Base-by-base conservation (phyloP, 75 land plant species). In the Sequoia sempervirens region DNA sequence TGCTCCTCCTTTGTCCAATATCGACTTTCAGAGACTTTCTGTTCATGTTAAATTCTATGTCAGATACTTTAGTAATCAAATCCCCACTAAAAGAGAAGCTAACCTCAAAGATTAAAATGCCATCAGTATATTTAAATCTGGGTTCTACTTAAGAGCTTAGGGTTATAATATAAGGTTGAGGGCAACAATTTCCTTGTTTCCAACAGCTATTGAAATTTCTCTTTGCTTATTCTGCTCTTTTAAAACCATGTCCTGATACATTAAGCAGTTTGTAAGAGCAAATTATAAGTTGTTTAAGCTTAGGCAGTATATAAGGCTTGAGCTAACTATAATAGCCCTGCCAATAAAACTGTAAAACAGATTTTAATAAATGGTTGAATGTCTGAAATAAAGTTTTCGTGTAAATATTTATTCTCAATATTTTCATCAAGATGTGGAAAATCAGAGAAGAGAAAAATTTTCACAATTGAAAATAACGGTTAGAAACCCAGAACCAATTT, bases 1-100 rank as follows among this genome's bases (percentile, higher is more conserved):
- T 87, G 85, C 83, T 90, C 91, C 45, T 90, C 91, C 81, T 90
- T 90, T 20, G 87, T 88, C 91, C 91, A 90, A 54, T 90, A 90
- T 41, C 91, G 84, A 32, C 89, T 90, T 64, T 90, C 91, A 4
- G 91, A 90, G 11, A 68, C 80, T 43, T 52, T 85, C 75, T 85
- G 85, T 36, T 76, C 37, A 43, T 12, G 26, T 23, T 80, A 28
- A 54, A 20, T 26, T 14, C 43, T 56, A 76, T 37, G 1, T 36
- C 40, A 75, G 0, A 17, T 20, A 12, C 58, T 36, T 76, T 18
- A 84, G 0, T 30, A 53, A 13, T 53, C 54, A 53, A 53, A 15
- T 15, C 15, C 15, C 34, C 45, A 12, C n/a, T 46, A 50, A 76
- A 37, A 73, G 54, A 15, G 54, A 54, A 54, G 3, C 58, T 54